Evolutionary conservation across 257 asterid genomes (phyloP), one percentile per base, ranked within the genome.

Genomic region (Striga asiatica): DNA sequence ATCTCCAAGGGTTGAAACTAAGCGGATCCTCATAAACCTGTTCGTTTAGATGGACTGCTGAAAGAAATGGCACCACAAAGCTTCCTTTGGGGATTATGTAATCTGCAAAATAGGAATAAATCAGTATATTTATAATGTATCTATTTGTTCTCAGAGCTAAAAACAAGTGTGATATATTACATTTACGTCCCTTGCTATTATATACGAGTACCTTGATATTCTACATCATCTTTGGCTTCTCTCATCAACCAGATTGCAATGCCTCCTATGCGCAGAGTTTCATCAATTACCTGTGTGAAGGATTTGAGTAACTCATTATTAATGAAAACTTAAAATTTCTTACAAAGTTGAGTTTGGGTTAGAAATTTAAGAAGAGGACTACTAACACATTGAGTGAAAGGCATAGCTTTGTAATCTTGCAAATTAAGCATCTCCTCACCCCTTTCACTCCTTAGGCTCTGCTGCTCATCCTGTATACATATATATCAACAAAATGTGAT

Each of bases 181-280:
- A n/a, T n/a, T n/a, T n/a, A n/a, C n/a, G n/a, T n/a, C n/a, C n/a
- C n/a, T 41, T 41, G 1, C 19, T 39, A 12, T 11, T 38, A 14
- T 39, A 14, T 13, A 14, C 16, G 11, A 43, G 45, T 72, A 85
- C 95, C 93, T 76, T 76, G 76, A 64, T 83, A 85, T 71, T 69
- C 73, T 32, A 85, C 71, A 8, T 81, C 80, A 17, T 75, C 73
- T 55, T 76, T 89, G 59, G 95, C 89, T 81, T 89, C 97, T 70
- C 97, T 76, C 95, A 81, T 78, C 76, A 89, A 65, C 95, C 95
- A 89, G 65, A 89, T 85, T 28, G 97, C 95, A 48, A 89, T 85
- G 21, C 94, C 95, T 9, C 88, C 97, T 12, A 83, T 51, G 43
- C 97, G 74, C 59, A 85, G 97, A 55, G 93, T 74, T 78, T 89